Conservation (phyloP, 371 early-diverging fungal species). For the Amoeboradix gromovi region DNA sequence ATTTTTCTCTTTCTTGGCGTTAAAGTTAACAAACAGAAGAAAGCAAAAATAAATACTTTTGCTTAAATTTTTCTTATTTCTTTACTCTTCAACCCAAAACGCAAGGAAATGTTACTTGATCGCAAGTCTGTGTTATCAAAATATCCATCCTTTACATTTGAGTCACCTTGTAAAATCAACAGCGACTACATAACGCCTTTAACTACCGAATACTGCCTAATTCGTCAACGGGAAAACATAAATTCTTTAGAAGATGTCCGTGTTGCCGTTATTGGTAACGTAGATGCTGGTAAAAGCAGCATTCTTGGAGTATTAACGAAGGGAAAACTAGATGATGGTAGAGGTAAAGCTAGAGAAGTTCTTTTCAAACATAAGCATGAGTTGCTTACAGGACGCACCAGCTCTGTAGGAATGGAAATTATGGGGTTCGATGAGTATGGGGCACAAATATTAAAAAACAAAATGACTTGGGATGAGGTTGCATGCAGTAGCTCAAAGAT, state of each 20-base stretch:
- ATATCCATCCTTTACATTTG: neutral
- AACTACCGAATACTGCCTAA: neutral
- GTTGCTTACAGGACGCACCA: constrained; percentile 60
- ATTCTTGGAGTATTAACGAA: constrained; percentile 64
- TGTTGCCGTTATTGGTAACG: constrained; percentile 68
- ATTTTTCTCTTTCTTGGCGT: neutral
- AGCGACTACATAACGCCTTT: neutral
- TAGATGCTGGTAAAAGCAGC: constrained; percentile 29
- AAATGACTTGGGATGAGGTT: constrained; percentile 3
- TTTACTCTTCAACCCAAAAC: too few relatives aligned
- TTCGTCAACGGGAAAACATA: neutral
- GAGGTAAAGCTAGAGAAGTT: constrained; percentile 61
- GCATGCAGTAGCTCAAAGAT: neutral
- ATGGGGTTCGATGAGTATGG: constrained; percentile 42
- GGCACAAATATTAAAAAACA: constrained; percentile 1
- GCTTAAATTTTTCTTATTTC: neutral
- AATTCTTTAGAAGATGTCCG: constrained; percentile 26
- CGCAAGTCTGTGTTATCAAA: too few relatives aligned
- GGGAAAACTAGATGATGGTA: constrained; percentile 61
- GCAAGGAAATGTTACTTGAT: too few relatives aligned
- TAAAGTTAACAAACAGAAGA: neutral
- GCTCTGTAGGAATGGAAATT: constrained; percentile 63
- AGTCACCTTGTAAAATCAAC: neutral
- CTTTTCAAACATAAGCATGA: constrained; percentile 76
- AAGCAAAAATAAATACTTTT: neutral